Base-by-base conservation (phyloP, 2,329 filamentous ascomycete species). In the Aplosporella prunicola region DNA sequence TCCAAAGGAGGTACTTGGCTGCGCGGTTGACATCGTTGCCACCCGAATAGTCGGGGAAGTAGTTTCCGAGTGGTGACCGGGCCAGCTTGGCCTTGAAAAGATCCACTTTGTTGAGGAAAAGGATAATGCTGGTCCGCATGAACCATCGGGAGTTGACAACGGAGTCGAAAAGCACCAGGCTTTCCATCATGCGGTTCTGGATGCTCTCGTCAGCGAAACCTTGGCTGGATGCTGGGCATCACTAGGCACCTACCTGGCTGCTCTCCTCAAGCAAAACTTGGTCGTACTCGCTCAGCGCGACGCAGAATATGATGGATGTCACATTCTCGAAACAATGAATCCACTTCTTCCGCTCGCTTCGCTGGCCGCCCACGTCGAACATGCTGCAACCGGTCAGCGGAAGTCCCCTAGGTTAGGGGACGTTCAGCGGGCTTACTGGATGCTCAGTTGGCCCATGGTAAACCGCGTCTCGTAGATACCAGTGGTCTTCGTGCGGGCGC, bases 301-400 rank as follows among this genome's bases (percentile, higher is more conserved):
- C 91, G 56, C 91, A 98, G 64, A 98, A 98, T 50, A 98, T 98
- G 61, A 98, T 98, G 4, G 91, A 96, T 28, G 91, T 98, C 52
- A 98, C 91, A 52, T 96, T 96, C 62, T 98, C 91, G 61, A 98
- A 98, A 67, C 91, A 98, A 66, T 98, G 91, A 57, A 98, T 98
- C 91, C 91, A 98, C 68, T 98, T 98, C 71, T 98, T 98, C 45
- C 91, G 77, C 64, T 98, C 91, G 61, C 89, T 96, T 57, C 91
- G 73, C 64, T 98, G 91, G 16, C 91, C 91, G 45, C 91, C 91
- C 4, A 98, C 91, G 60, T 98, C 91, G 57, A 98, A 98, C 91
- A 98, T 98, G 67, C 89, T 96, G n/a, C n/a, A n/a, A n/a, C n/a
- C n/a, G n/a, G n/a, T n/a, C n/a, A n/a, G n/a, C n/a, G n/a, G n/a